Conservation (phyloP, 768 basidiomycete genomes). For the Thelephora aurantiotincta region DNA sequence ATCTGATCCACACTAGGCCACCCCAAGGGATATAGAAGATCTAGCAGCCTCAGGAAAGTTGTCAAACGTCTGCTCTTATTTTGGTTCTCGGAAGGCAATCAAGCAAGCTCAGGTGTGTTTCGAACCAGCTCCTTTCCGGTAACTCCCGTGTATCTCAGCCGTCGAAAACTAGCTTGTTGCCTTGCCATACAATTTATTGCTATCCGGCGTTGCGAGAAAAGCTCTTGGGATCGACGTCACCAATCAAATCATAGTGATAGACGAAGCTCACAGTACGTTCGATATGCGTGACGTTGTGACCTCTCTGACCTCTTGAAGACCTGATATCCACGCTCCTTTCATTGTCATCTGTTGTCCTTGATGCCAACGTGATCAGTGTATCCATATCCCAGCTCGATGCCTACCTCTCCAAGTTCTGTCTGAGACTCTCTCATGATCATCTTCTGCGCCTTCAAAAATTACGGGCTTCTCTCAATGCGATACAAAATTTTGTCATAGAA, state of each 20-base stretch:
- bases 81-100: slow-evolving; percentile 78
- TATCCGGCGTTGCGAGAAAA: slow-evolving; percentile 74
- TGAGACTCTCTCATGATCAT: slow-evolving; percentile 59
- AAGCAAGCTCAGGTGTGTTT: slow-evolving; percentile 71
- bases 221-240: slow-evolving; percentile 77
- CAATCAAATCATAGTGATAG: slow-evolving; percentile 79
- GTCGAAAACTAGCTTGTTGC: slow-evolving; percentile 53
- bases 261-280: slow-evolving; percentile 88
- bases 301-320: slow-evolving; percentile 29
- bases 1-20: slow-evolving; percentile 35
- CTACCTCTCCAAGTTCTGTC: slow-evolving; percentile 69
- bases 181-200: slow-evolving; percentile 84
- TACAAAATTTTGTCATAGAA: slow-evolving; percentile 42
- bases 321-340: slow-evolving; percentile 83
- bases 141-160: not conserved
- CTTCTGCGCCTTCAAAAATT: slow-evolving; percentile 71
- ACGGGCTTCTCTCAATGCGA: slow-evolving; percentile 52
- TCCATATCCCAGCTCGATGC: slow-evolving; percentile 63
- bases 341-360: slow-evolving; percentile 60
- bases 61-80: slow-evolving; percentile 78
- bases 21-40: slow-evolving; percentile 91
- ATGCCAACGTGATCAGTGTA: slow-evolving; percentile 36
- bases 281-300: not conserved
- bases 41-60: slow-evolving; percentile 60
- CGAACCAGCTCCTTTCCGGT: not conserved